Percentiles rank a stretch among this genome's conserved stretches.
phyloP scores from a whole-genome alignment of 2,329 filamentous ascomycete species.

The Drechslerella dactyloides region DNA sequence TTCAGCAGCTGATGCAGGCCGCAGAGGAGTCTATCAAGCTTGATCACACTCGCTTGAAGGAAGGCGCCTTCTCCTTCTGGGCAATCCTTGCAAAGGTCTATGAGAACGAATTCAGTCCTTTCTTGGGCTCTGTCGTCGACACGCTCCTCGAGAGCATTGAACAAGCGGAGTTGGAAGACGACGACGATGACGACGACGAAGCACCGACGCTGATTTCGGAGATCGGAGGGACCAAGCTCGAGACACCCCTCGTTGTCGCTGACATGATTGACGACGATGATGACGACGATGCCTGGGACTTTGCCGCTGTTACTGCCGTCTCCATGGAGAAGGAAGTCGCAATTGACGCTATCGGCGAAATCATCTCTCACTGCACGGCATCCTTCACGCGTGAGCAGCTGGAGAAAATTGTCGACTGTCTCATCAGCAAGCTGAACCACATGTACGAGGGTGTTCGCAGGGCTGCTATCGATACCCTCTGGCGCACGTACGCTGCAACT shows the following conservation, averaged over 20 bases:
- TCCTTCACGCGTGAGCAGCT: conserved; percentile 80
- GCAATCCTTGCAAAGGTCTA: conserved; percentile 93
- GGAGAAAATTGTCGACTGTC: conserved; percentile 81
- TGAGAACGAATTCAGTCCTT: conserved; percentile 78
- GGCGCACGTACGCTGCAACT: conserved; percentile 89
- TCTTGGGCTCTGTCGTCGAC: conserved; percentile 77
- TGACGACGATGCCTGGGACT: conserved; percentile 81
- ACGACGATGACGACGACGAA: conserved; percentile 71
- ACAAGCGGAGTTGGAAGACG: conserved; percentile 71
- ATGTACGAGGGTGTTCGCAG: conserved; percentile 92
- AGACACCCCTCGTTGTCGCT: conserved; percentile 61
- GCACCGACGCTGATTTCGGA: conserved; percentile 65
- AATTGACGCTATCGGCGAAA: conserved; percentile 89
- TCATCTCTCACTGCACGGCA: conserved; percentile 83
- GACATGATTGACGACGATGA: conserved; percentile 71
- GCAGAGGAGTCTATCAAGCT: conserved; percentile 89
- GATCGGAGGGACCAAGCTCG: conserved; percentile 11
- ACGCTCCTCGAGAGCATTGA: conserved; percentile 84
- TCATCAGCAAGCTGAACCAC: conserved; percentile 83
- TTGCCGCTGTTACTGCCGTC: conserved; percentile 83
- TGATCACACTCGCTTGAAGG: conserved; percentile 86
- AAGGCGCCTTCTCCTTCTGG: conserved; percentile 98
- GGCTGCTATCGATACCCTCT: conserved; percentile 86
- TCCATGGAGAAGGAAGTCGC: conserved; percentile 97
- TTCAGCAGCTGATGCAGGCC: conserved; percentile 85